Evolutionary conservation across 306 rosid genomes (phyloP), one percentile per base, ranked within the genome.

Genomic region (Vigna nakashimae): DNA sequence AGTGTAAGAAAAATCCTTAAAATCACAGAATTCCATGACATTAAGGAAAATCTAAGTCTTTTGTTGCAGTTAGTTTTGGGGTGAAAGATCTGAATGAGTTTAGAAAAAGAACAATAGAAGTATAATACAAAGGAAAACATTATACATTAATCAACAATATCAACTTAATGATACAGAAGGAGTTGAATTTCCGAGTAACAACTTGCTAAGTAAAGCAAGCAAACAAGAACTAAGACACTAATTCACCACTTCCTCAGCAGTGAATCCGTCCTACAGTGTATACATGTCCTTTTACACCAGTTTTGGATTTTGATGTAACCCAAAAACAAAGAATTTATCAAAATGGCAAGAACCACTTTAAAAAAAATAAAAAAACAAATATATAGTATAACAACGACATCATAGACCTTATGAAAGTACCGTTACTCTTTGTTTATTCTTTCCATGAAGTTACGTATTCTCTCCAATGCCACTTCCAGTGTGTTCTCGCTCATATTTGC

Each of bases 401-500:
- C 2, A 16, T 11, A 15, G 45, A 62, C 20, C 30, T 55, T 77
- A 62, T 56, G 20, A 42, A 66, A 24, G 28, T 22, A 57, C 3
- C 18, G 22, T 6, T 53, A 9, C 5, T 62, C 45, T 77, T 66
- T 66, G n/a, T 45, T 77, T 0, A 65, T 62, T 83, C 77, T 36
- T 16, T 79, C 86, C 90, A 91, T 81, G 86, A 92, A 92, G 15
- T 40, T 17, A 22, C 84, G 90, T 59, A 95, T 83, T 60, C 98
- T 88, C 22, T 82, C 82, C 74, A 95, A 63, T 13, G 98, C 97
- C 2, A 95, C 87, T 56, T 87, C 79, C 2, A 92, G 87, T 0
- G 97, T 91, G 0, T 75, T 64, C 71, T 95, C 93, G 38, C 84
- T 92, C 97, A 92, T 95, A 64, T 95, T 95, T 0, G 97, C 97